These are phyloP conservation scores for Tuber magnatum DNA, from an alignment of 495 filamentous ascomycete genomes.

Conservation along the genomic window DNA sequence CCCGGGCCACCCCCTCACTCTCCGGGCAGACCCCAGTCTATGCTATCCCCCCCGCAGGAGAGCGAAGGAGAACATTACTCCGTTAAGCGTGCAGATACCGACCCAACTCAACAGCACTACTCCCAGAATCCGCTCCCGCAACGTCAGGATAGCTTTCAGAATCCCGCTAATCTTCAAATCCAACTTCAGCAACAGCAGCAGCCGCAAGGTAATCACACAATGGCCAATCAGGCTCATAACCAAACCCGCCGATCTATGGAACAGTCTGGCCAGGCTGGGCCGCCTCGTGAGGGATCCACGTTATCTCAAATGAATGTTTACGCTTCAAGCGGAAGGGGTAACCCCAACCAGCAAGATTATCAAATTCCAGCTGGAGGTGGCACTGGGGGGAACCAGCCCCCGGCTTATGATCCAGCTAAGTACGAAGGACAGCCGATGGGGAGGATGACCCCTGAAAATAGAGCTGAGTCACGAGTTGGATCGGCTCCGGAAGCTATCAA, in stretches of 20 bases:
- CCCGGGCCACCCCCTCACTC: conserved; percentile 13
- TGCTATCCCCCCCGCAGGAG: conserved; percentile 36
- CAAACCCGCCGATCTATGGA: conserved; percentile 30
- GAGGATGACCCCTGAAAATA: conserved; percentile 37
- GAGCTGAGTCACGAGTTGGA: conserved; percentile 16
- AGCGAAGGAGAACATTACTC: conserved; percentile 27
- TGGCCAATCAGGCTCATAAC: conserved; percentile 21
- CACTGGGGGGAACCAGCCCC: conserved; percentile 19
- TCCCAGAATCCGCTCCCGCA: conserved; percentile 43
- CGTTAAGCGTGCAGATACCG: conserved; percentile 16
- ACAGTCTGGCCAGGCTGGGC: conserved; percentile 21
- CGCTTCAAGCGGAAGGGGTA: conserved; percentile 19
- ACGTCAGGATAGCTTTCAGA: conserved; percentile 46
- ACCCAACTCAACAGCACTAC: conserved; percentile 22
- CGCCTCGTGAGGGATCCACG: conserved; percentile 26
- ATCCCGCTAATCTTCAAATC: conserved; percentile 44
- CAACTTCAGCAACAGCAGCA: conserved; percentile 37
- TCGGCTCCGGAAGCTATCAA: conserved; percentile 35
- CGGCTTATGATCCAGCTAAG: conserved; percentile 36
- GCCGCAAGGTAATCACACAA: conserved; percentile 27
- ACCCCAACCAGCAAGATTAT: conserved; percentile 23
- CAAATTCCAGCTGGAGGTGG: conserved; percentile 20
- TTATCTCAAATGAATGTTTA: conserved; percentile 26
- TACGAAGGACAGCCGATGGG: conserved; percentile 35
- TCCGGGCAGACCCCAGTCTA: conserved; percentile 34